Evolutionary conservation across 2,329 filamentous ascomycete genomes (phyloP).

Genomic region (Diaporthe sp.): DNA sequence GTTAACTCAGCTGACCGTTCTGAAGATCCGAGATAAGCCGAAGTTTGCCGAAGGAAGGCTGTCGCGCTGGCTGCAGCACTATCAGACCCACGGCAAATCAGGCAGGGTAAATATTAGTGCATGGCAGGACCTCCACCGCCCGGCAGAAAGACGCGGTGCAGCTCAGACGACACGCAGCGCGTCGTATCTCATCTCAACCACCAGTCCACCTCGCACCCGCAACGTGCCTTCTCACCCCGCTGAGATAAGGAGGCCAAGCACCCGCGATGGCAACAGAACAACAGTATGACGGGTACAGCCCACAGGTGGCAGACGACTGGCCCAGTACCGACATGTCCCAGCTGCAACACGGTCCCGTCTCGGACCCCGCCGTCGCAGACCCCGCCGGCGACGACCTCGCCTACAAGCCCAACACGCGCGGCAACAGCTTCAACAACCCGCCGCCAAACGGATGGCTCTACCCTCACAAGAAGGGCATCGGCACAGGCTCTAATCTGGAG

Average conservation of each 20-base stretch:
- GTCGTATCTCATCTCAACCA: conserved; percentile 23
- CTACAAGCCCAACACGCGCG: conserved; percentile 21
- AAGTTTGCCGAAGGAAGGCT: not conserved
- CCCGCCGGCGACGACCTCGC: conserved; percentile 21
- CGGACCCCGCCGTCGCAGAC: not conserved
- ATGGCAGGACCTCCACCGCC: not conserved
- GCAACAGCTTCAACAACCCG: conserved; percentile 36
- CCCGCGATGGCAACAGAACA: conserved; percentile 16
- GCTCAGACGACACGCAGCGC: conserved; percentile 4
- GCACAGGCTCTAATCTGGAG: conserved; percentile 38
- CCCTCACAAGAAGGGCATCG: conserved; percentile 40
- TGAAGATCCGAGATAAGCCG: not conserved
- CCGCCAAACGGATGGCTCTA: conserved; percentile 36
- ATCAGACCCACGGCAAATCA: accelerated
- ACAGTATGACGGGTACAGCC: not conserved
- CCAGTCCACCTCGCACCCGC: not conserved
- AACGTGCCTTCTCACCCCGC: conserved; percentile 1
- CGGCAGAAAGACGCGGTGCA: not conserved
- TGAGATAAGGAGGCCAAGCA: conserved; percentile 8
- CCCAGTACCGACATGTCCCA: not conserved
- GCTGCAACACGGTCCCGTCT: not conserved
- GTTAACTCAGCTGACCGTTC: not conserved
- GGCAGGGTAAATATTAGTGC: accelerated
- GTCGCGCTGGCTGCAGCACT: not conserved
- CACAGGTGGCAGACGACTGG: conserved; percentile 3